phyloP scores from a whole-genome alignment of 371 early-diverging fungal species.

The Syncephalastrum sp. region DNA sequence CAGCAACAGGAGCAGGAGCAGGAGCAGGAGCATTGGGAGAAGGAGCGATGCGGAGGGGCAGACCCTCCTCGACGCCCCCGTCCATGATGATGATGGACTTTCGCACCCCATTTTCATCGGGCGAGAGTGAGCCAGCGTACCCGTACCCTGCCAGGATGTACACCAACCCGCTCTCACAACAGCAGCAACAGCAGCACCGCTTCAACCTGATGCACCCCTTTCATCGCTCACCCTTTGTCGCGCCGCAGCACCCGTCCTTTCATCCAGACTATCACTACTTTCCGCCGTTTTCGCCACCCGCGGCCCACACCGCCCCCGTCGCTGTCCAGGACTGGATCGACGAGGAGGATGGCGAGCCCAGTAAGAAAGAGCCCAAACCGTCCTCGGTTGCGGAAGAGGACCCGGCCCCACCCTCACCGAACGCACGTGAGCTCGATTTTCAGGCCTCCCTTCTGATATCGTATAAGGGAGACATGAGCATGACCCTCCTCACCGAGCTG shows the following conservation, averaged over 20 bases:
- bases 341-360: constrained; percentile 27
- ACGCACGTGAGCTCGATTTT: constrained; percentile 58
- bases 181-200: constrained; percentile 28
- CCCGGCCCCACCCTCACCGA: no score
- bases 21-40: no score
- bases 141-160: constrained; percentile 6
- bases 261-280: constrained; percentile 12
- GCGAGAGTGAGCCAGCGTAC: no score
- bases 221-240: constrained; percentile 51
- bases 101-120: no score
- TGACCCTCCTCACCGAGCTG: constrained; percentile 84
- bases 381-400: no score
- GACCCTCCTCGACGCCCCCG: no score
- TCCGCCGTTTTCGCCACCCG: constrained; percentile 6
- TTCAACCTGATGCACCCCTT: constrained; percentile 45
- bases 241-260: constrained; percentile 48
- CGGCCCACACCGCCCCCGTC: constrained; percentile 17
- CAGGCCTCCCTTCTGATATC: constrained; percentile 73
- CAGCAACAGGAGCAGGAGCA: no score
- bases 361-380: no score
- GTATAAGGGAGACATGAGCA: constrained; percentile 84
- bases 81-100: no score
- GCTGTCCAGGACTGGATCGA: constrained; percentile 47
- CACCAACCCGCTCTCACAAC: constrained; percentile 20
- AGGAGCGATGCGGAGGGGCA: no score